Base-by-base conservation (phyloP, 2,329 filamentous ascomycete species). In the Kalmusia sp. region DNA sequence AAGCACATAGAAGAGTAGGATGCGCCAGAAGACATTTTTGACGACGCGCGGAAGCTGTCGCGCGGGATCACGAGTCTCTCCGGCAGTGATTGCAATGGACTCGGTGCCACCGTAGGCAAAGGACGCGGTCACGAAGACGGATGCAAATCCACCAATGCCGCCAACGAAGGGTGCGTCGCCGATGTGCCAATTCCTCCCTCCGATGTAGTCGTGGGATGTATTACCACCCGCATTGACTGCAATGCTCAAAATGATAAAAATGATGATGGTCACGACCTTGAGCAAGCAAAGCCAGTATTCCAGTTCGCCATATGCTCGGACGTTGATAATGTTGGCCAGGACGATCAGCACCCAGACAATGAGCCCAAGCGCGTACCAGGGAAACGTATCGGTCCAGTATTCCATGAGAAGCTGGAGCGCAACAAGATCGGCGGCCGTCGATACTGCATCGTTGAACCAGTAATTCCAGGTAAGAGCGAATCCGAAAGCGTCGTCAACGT, bases 11-110 rank as follows among this genome's bases (percentile, higher is more conserved):
- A 79, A 79, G 21, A 70, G 47, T 19, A 69, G 27, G 34, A 79
- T 77, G 34, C 77, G 75, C 77, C 77, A 79, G 75, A 96, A 96
- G 19, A 96, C 92, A 72, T 96, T 92, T 77, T 96, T 96, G 66
- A 96, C 87, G 11, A 93, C 93, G 0, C 87, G 92, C 0, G 93
- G 93, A 0, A 97, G 81, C 1, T 89, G 90, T 70, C 95, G 91
- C 52, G 88, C 83, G 3, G 90, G 90, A 67, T 92, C 91, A n/a
- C 83, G 85, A 1, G 89, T 90, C 71, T 93, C 90, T 27, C 89
- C 90, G 1, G 90, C 89, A 3, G 89, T 89, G 12, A 93, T 83
- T 48, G 89, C 90, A 43, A 92, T 87, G 9, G 91, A 80, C 69
- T 92, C 89, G 1, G 89, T 92, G 9, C 89, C 89, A 5, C 87